A percentile compares a stretch with the other conserved stretches of the same genome.
Conservation (phyloP, 306 rosid species). For the Castanopsis chinensis region DNA sequence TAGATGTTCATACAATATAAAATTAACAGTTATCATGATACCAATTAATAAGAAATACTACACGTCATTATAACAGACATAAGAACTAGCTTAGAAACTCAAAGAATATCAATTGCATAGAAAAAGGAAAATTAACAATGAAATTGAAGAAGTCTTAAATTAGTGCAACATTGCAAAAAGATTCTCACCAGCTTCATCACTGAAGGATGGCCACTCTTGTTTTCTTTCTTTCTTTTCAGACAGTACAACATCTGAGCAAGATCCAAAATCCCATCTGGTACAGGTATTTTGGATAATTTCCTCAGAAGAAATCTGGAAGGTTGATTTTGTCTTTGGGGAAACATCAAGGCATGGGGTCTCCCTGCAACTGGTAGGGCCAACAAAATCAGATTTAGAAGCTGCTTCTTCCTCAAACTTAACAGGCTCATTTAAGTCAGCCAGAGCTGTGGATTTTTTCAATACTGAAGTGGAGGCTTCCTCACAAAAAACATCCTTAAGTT, state of each 20-base stretch:
- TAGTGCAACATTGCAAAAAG: conserved; percentile 4
- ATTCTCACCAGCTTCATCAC: conserved; percentile 34
- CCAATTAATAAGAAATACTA: not conserved
- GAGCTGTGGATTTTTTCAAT: conserved; percentile 24
- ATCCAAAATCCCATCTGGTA: conserved; percentile 19
- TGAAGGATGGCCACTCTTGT: conserved; percentile 17
- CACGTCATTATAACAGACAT: not conserved
- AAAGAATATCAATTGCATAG: not conserved
- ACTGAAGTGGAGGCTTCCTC: conserved; percentile 5
- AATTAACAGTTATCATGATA: not conserved
- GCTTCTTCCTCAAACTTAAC: conserved; percentile 32
- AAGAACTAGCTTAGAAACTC: not conserved
- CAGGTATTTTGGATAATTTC: conserved; percentile 17
- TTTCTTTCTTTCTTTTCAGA: conserved; percentile 23
- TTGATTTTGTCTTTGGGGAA: conserved; percentile 9
- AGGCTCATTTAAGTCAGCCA: conserved; percentile 42
- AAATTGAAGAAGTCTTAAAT: conserved; percentile 5
- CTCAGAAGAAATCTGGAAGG: conserved; percentile 13
- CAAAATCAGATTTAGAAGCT: conserved; percentile 15
- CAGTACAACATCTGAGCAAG: conserved; percentile 4
- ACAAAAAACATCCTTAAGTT: conserved; percentile 10
- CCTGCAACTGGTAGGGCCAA: conserved; percentile 5
- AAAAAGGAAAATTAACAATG: not conserved
- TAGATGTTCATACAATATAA: not conserved
- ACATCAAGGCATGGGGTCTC: conserved; percentile 14